Percentiles rank a stretch among this genome's conserved stretches.
These are phyloP conservation scores for Boletus rufocinnamomeus DNA, from an alignment of 768 basidiomycete species.

Conservation along the genomic window DNA sequence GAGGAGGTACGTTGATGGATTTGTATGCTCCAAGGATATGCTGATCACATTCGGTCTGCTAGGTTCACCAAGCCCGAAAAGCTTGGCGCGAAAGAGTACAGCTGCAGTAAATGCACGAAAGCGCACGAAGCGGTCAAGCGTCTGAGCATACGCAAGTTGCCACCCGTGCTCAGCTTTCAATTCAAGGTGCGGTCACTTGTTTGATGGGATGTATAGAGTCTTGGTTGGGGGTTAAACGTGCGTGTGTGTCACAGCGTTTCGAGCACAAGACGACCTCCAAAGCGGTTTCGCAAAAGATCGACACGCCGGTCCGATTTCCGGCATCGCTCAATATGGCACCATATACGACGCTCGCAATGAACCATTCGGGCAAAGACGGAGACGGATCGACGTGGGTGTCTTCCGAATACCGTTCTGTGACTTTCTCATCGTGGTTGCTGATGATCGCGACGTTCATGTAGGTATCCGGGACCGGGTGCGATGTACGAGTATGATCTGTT, in stretches of 20 bases:
- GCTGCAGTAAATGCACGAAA: conserved; percentile 79
- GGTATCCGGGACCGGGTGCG: conserved; percentile 56
- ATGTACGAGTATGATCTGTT: conserved; percentile 92
- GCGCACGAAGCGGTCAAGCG: conserved; percentile 81
- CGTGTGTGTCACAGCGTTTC: conserved; percentile 63
- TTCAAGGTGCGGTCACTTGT: conserved; percentile 61
- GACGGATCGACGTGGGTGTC: conserved; percentile 29
- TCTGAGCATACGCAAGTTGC: conserved; percentile 80
- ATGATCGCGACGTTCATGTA: conserved; percentile 18
- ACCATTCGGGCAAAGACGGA: conserved; percentile 48
- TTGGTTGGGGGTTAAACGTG: not conserved
- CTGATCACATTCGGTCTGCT: conserved; percentile 4
- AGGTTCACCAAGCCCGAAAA: conserved; percentile 89
- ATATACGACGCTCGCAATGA: conserved; percentile 69
- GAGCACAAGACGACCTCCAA: conserved; percentile 82
- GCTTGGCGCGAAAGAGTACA: conserved; percentile 79
- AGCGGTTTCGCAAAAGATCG: conserved; percentile 79
- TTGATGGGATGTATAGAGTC: not conserved
- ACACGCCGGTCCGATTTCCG: conserved; percentile 80
- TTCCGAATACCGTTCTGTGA: not conserved
- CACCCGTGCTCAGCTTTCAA: conserved; percentile 90
- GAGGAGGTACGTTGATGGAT: conserved; percentile 50
- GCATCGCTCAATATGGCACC: conserved; percentile 85
- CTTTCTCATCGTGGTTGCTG: not conserved
- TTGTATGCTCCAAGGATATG: not conserved